These are phyloP conservation scores for Kwoniella sp. DNA, from an alignment of 768 basidiomycete species.

Conservation along the genomic window DNA sequence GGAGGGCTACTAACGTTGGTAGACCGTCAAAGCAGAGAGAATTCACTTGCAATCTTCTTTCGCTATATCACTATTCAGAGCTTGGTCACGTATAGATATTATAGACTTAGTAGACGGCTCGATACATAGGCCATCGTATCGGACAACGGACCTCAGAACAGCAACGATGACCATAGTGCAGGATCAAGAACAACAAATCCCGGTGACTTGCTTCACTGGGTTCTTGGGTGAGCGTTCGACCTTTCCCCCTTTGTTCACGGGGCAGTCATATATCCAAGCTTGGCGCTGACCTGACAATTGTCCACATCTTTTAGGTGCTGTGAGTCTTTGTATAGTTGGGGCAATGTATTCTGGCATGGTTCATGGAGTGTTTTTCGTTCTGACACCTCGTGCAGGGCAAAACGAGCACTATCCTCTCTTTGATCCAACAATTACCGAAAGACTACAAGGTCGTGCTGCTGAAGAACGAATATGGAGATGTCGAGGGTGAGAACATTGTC, in stretches of 20 bases:
- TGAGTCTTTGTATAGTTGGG: constrained; percentile 10
- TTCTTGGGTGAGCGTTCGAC: constrained; percentile 63
- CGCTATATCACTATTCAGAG: neutral
- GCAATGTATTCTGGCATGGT: too few species aligned
- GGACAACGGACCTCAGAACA: too few species aligned
- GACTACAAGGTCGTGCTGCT: constrained; percentile 86
- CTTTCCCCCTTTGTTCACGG: constrained; percentile 9
- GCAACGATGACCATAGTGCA: constrained; percentile 18
- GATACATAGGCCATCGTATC: too few species aligned
- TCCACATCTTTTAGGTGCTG: constrained; percentile 31
- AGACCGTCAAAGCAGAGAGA: too few species aligned
- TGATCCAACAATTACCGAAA: constrained; percentile 76
- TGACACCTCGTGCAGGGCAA: constrained; percentile 42
- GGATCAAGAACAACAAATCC: constrained; percentile 59
- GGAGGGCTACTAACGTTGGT: too few species aligned
- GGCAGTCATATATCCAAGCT: too few species aligned
- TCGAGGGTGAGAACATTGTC: constrained; percentile 80
- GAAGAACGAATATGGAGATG: constrained; percentile 96
- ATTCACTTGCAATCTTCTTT: too few species aligned
- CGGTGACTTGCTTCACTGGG: constrained; percentile 94
- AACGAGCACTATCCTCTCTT: constrained; percentile 66
- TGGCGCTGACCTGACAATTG: too few species aligned
- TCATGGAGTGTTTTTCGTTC: too few species aligned
- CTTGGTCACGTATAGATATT: too few species aligned
- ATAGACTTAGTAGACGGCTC: too few species aligned